Evolutionary conservation across 495 filamentous ascomycete genomes (phyloP).

Genomic region (Pyronema domesticum): DNA sequence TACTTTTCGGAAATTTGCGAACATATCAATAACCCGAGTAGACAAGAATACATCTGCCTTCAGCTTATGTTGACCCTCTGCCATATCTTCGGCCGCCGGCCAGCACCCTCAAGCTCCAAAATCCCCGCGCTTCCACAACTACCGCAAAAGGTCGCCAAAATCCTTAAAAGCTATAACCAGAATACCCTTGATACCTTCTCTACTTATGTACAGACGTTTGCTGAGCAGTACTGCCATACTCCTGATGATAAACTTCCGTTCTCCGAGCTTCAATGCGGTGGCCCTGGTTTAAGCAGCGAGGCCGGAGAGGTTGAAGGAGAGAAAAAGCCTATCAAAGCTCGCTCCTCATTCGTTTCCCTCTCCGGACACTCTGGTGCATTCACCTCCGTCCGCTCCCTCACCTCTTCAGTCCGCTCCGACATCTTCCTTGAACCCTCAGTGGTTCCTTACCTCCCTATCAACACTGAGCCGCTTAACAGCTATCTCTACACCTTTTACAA

Average conservation of each 20-base stretch:
- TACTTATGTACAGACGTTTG: slow-evolving; percentile 49
- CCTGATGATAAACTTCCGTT: slow-evolving; percentile 41
- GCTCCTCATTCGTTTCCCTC: slow-evolving; percentile 52
- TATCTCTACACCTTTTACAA: slow-evolving; percentile 62
- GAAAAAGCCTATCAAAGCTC: slow-evolving; percentile 25
- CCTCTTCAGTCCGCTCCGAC: slow-evolving; percentile 39
- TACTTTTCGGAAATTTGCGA: slow-evolving; percentile 34
- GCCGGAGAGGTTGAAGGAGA: background rate
- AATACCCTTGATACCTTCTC: slow-evolving; percentile 44
- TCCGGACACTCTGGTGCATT: slow-evolving; percentile 49
- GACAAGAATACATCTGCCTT: slow-evolving; percentile 8
- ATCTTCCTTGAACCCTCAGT: slow-evolving; percentile 57
- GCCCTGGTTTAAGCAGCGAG: background rate
- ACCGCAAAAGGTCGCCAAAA: slow-evolving; percentile 35
- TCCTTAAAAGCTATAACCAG: slow-evolving; percentile 43
- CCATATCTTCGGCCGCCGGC: slow-evolving; percentile 46
- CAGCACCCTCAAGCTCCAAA: slow-evolving; percentile 25
- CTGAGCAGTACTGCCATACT: slow-evolving; percentile 39
- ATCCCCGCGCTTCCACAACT: slow-evolving; percentile 35
- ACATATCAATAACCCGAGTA: background rate
- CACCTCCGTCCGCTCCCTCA: slow-evolving; percentile 43
- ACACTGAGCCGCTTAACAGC: slow-evolving; percentile 44
- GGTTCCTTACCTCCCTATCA: slow-evolving; percentile 45
- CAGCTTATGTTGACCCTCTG: slow-evolving; percentile 46
- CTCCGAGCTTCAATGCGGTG: slow-evolving; percentile 17